Base-by-base conservation (phyloP, 1,284 basidiomycete genomes). In the Rhodofomes roseus region DNA sequence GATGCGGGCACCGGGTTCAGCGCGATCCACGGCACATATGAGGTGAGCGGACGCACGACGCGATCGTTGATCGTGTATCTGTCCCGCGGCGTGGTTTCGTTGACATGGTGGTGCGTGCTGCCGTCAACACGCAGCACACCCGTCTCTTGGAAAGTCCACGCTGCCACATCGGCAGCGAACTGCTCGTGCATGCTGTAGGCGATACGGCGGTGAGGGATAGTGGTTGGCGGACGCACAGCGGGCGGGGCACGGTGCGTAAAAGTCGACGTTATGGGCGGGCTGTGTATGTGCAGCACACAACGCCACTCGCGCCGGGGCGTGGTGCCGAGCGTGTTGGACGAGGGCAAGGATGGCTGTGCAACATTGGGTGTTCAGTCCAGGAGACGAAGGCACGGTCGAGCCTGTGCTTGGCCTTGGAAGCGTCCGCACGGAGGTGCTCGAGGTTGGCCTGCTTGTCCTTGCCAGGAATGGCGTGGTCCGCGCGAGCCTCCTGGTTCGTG, bases 311-410 rank as follows among this genome's bases (percentile, higher is more conserved):
- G 55, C 96, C 96, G 16, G 92, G 83, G 71, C n/a, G n/a, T n/a
- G n/a, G n/a, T n/a, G n/a, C n/a, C n/a, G n/a, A n/a, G n/a, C n/a
- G n/a, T n/a, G n/a, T n/a, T n/a, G n/a, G n/a, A n/a, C n/a, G n/a
- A n/a, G n/a, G n/a, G n/a, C n/a, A n/a, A 98, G 87, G 76, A 99
- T 89, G 66, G 95, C 93, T 70, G 92, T 90, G 86, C 96, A 99
- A 63, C 96, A 91, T 82, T 99, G 96, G 39, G 96, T 99, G 81
- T 99, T 98, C 96, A 31, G 95, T 97, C 95, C 95, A 98, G 81
- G 97, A 96, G 60, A 97, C 90, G 65, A 98, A 79, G 65, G 94
- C 85, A 60, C 89, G 89, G 74, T 97, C 96, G 57, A 98, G 87
- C 40, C 79, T 81, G 76, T 99, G 86, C 66, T 87, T 76, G 56